Base-by-base conservation (phyloP, 495 filamentous ascomycete species). In the Lichina pygmaea region DNA sequence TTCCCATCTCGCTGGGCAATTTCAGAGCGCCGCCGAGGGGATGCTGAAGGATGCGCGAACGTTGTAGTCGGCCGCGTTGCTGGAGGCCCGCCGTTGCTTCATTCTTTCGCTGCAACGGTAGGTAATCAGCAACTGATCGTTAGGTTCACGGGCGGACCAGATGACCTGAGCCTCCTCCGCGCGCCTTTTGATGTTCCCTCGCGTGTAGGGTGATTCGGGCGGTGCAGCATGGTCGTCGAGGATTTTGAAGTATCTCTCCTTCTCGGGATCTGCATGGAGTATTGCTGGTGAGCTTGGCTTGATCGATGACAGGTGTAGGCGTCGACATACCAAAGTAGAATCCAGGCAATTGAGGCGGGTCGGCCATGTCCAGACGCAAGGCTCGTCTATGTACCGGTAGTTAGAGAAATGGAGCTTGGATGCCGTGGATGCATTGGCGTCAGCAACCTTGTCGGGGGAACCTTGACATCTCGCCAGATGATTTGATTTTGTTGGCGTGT, bases 171-270 rank as follows among this genome's bases (percentile, higher is more conserved):
- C 49, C 7, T 63, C 59, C 13, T 48, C 51, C 7, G 59, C 50
- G 47, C 59, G 58, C 30, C 59, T 60, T 45, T 61, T 62, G 37
- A 74, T 60, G 12, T 64, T 59, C 17, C 65, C 61, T 41, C 55
- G 52, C 0, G 68, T 60, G 46, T 73, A 69, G 41, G 63, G 58
- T 12, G 62, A 51, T 37, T 57, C 61, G 9, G 57, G 48, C 11
- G 63, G 53, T 0, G 63, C 68, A 30, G 55, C 54, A 55, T 71
- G 67, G 48, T 63, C 62, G 17, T 64, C 56, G 42, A 62, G 59
- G 45, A 73, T 66, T 34, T 61, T 62, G 54, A 73, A 75, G 51
- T 75, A 75, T 46, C 70, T 73, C 41, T 65, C 66, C 54, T 69
- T 71, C 36, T 67, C 65, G 11, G 53, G 49, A 52, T 73, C 71